phyloP scores from a whole-genome alignment of 2,329 filamentous ascomycete genomes.

The Pochonia chlamydosporia region DNA sequence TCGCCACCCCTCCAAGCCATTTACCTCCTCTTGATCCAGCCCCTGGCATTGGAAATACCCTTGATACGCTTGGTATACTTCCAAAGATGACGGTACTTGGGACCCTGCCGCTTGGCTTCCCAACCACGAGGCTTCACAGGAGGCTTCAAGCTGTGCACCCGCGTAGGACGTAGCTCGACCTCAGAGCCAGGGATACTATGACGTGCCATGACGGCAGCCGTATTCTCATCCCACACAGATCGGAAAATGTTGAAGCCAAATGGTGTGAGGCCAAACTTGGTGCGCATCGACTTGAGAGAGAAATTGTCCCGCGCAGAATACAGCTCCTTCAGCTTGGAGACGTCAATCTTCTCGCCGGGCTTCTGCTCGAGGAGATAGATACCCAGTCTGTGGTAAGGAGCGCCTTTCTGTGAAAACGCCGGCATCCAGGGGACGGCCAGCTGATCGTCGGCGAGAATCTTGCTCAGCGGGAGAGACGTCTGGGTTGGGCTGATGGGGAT shows the following conservation, averaged over 20 bases:
- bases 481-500: slow-evolving; percentile 46
- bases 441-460: slow-evolving; percentile 55
- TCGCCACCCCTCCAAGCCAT: not conserved
- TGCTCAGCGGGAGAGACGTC: slow-evolving; percentile 59
- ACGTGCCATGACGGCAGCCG: slow-evolving; percentile 78
- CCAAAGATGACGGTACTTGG: slow-evolving; percentile 60
- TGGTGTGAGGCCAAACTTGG: slow-evolving; percentile 61
- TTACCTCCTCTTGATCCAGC: slow-evolving; percentile 36
- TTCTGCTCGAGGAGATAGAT: slow-evolving; percentile 80
- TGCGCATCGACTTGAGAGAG: slow-evolving; percentile 67
- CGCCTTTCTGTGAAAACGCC: slow-evolving; percentile 82
- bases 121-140: slow-evolving; percentile 57
- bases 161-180: slow-evolving; percentile 78
- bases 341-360: slow-evolving; percentile 51
- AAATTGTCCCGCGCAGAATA: slow-evolving; percentile 59
- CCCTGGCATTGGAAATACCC: slow-evolving; percentile 35
- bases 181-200: slow-evolving; percentile 70
- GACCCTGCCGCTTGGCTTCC: slow-evolving; percentile 59
- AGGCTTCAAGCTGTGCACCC: slow-evolving; percentile 61
- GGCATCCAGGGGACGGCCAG: slow-evolving; percentile 77
- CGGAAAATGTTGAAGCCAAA: slow-evolving; percentile 87
- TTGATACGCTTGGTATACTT: slow-evolving; percentile 58
- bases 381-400: slow-evolving; percentile 83
- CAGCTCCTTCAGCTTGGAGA: slow-evolving; percentile 47
- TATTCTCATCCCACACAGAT: slow-evolving; percentile 82